Evolutionary conservation across 495 filamentous ascomycete species (phyloP), one percentile per base, ranked within the genome.

Genomic region (Daldinia vernicosa): DNA sequence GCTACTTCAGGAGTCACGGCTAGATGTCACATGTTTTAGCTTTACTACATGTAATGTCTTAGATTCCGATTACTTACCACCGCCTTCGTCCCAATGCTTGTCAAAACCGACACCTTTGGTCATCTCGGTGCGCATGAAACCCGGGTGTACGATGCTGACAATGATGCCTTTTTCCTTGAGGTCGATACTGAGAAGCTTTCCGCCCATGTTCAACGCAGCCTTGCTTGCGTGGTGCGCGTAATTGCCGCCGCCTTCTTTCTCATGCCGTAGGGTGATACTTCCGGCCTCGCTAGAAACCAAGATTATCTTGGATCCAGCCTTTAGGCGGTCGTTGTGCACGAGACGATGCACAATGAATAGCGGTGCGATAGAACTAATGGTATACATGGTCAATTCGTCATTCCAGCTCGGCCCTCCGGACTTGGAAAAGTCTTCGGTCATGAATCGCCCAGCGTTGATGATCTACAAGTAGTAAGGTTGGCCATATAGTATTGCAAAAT

Each of bases 61-160:
- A 47, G 43, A 47, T 24, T 14, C 19, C 7, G 17, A 6, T 24
- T 8, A 76, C 84, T 78, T 66, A 90, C 87, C 89, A 70, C 89
- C 89, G 40, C 89, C 89, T 39, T 73, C 81, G 76, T 91, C 89
- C 85, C 87, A 91, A 69, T 82, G 91, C 72, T 90, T 85, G 74
- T 92, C 90, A 72, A 91, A 92, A 9, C 88, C 90, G 27, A 92
- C 90, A 3, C 85, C 79, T 69, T 82, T 86, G 6, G 90, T 92
- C 89, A 92, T 91, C 72, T 92, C 88, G 17, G 90, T 92, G 53
- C 90, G 79, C 89, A 93, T 91, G 75, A 92, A 92, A 0, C 90
- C 89, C 4, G 91, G 90, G 77, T 93, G 90, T 19, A 92, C 83
- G 56, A 92, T 79, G 6, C 84, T 89, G 8, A 93, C 87, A 2